Evolutionary conservation across 805 yeast species (phyloP), one percentile per base, ranked within the genome.

Genomic region (Wickerhamomyces queroliae): DNA sequence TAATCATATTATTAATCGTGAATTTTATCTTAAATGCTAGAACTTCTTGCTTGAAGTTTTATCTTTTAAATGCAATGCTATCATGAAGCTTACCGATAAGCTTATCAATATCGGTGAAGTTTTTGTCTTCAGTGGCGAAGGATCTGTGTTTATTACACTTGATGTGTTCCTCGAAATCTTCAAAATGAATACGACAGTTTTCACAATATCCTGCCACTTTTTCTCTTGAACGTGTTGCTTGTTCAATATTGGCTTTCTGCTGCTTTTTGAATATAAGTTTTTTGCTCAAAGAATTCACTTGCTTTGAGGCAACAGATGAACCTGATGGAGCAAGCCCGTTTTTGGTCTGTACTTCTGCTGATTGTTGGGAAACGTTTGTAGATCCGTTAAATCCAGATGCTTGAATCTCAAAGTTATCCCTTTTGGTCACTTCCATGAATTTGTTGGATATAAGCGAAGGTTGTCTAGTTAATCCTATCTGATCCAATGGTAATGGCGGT

Each of bases 141-240:
- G 76, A 74, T 36, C 83, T 69, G 58, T 91, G 99, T 47, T 80
- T 75, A 26, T 73, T 74, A 19, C 87, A 71, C 22, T 55, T 52
- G 30, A 87, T 74, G 58, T 91, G 99, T 41, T 77, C 85, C 20
- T 79, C 85, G 53, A 89, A 80, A 48, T 78, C 76, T 37, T 84
- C 90, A 56, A 84, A 91, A 56, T 81, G 81, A 43, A 83, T 83
- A 19, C 91, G 70, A 62, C 99, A 91, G 56, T 91, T 91, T 58
- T 91, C 99, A 63, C 99, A 91, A 61, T 86, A 90, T 0, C 97
- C 97, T 1, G 91, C 49, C 34, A 55, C 61, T 45, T 54, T 60
- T 16, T 55, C 52, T 36, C 50, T 48, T 37, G 48, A 40, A 45
- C 44, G 38, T 25, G 27, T 36, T 25, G 21, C 41, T 11, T 37